A percentile compares a stretch with the other conserved stretches of the same genome.
These are phyloP conservation scores for Arthroderma sp. DNA, from an alignment of 2,329 filamentous ascomycete genomes.

Conservation along the genomic window DNA sequence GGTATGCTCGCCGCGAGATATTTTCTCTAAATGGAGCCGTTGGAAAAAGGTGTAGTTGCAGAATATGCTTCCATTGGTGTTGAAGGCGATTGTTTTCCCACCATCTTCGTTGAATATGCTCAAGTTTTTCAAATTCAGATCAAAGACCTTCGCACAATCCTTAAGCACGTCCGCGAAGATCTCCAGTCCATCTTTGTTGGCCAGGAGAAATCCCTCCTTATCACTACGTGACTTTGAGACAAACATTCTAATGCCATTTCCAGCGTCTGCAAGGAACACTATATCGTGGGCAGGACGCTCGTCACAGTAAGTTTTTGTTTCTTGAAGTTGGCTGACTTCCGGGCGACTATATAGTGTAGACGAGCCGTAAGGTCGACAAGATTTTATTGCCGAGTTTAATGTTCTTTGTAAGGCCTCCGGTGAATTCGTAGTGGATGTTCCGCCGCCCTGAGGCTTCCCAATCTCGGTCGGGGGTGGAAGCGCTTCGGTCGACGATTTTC, in stretches of 20 bases:
- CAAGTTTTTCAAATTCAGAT: constrained; percentile 52
- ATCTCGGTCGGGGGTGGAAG: no score
- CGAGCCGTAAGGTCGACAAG: constrained; percentile 65
- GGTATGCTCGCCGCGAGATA: constrained; percentile 34
- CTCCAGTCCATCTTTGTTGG: constrained; percentile 40
- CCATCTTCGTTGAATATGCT: constrained; percentile 78
- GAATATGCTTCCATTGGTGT: constrained; percentile 73
- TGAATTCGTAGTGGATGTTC: constrained; percentile 20
- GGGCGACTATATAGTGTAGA: constrained; percentile 60
- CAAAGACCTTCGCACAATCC: constrained; percentile 60
- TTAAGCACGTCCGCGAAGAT: constrained; percentile 55
- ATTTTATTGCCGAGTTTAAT: constrained; percentile 63
- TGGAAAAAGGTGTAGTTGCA: constrained; percentile 85
- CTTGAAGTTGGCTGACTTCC: constrained; percentile 58
- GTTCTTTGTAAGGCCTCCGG: constrained; percentile 32
- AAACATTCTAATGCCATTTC: constrained; percentile 62
- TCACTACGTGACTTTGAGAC: constrained; percentile 41
- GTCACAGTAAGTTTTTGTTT: constrained; percentile 80
- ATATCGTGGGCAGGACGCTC: constrained; percentile 61
- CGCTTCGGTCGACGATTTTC: no score
- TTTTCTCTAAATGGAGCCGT: constrained; percentile 53
- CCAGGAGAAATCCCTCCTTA: neutral
- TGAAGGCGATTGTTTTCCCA: constrained; percentile 84
- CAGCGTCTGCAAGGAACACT: constrained; percentile 53
- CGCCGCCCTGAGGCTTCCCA: neutral